Base-by-base conservation (phyloP, 2,329 filamentous ascomycete species). In the Leptographium lundbergii region DNA sequence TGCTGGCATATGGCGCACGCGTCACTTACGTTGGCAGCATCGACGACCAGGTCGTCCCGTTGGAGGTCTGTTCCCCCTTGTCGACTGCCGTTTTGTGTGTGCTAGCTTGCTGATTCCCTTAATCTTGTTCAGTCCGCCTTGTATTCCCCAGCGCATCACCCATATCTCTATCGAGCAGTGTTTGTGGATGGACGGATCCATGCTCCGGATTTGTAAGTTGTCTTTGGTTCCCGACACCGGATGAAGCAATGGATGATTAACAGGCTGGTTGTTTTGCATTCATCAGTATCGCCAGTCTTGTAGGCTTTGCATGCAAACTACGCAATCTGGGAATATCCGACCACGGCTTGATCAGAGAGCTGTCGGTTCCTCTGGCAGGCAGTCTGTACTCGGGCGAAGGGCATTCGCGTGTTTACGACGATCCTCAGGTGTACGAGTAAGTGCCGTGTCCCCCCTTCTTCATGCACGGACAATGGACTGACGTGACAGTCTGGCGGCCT, bases 111-210 rank as follows among this genome's bases (percentile, higher is more conserved):
- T 54, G 19, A 57, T n/a, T 25, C 32, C 42, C 27, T 3, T 24
- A 1, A 1, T 24, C 10, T 32, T 24, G 19, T 34, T n/a, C 54
- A 70, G 83, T 96, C 91, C 2, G 91, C 92, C 19, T 84, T 94
- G 0, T 95, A 95, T 71, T 87, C 89, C 0, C 88, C 88, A 0
- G 84, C 91, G 4, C 85, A 84, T 24, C 94, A 99, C 67, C 94
- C 94, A 0, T 91, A 96, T 70, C 92, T 97, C 60, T 95, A 91
- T 70, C 86, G 94, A 32, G 89, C 91, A n/a, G 91, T 95, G 19
- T 97, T 97, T 69, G 88, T 99, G 58, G 92, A 99, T 71, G 89
- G 91, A 29, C 85, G 91, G 61, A 81, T 96, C 39, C 92, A 97
- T 69, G 88, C 91, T 0, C 90, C 91, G 2, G 91, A 95, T 70